These are phyloP conservation scores for Triticum monococcum DNA, from an alignment of 176 grass and related monocot species.

Conservation along the genomic window DNA sequence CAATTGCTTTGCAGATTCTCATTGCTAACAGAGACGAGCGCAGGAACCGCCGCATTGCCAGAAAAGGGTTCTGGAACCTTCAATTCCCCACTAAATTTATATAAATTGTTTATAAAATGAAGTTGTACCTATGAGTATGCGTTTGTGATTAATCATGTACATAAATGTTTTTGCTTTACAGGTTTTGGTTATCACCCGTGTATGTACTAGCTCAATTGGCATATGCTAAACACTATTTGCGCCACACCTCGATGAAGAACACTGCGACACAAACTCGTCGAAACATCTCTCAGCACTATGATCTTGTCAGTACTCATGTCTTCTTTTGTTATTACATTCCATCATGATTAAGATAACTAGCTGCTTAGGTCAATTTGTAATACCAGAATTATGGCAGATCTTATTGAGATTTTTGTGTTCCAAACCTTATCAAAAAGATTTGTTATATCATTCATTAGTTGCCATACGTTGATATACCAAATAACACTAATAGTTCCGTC, in stretches of 20 bases:
- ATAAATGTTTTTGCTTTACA: neutral
- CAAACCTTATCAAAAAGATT: neutral
- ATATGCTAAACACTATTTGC: neutral
- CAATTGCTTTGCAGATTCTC: neutral
- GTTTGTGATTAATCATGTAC: neutral
- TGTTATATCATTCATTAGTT: neutral
- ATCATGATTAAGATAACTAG: neutral
- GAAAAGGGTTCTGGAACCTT: neutral
- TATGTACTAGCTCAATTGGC: neutral
- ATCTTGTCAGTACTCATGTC: neutral
- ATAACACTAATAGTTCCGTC: neutral
- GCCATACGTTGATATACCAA: neutral
- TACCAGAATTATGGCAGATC: neutral
- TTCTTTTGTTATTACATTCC: neutral
- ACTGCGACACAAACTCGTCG: neutral
- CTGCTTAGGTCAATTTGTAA: neutral
- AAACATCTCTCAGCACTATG: conserved; percentile 5
- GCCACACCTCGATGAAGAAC: neutral
- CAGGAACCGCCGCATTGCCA: neutral
- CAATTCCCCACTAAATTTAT: neutral
- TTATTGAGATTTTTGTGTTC: neutral
- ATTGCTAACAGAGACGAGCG: neutral
- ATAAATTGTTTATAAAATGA: neutral
- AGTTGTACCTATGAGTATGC: neutral
- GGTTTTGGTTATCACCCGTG: neutral